Percentiles rank a stretch among this genome's conserved stretches.
These are phyloP conservation scores for Fragilariopsis cylindrus DNA, from an alignment of 108 stramenopile genomes.

Conservation along the genomic window DNA sequence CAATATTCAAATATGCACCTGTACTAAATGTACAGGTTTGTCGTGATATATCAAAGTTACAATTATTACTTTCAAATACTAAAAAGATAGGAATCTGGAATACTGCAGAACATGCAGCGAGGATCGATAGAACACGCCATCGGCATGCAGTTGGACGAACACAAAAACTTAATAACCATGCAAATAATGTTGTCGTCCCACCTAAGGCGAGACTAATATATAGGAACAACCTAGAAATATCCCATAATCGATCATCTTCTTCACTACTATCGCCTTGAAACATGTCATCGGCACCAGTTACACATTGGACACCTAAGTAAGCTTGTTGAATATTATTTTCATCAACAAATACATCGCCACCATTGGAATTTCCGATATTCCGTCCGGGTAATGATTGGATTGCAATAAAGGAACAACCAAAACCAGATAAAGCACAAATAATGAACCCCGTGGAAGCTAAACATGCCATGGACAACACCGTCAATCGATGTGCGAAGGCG, in stretches of 20 bases:
- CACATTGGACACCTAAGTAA: slow-evolving; percentile 19
- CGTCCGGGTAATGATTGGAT: slow-evolving; percentile 27
- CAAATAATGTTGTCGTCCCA: slow-evolving; percentile 3
- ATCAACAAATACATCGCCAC: not conserved
- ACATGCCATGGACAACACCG: slow-evolving; percentile 27
- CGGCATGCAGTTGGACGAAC: slow-evolving; percentile 28
- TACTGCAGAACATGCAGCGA: slow-evolving; percentile 31
- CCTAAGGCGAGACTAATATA: slow-evolving; percentile 26
- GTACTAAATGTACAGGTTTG: slow-evolving; percentile 28
- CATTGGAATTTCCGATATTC: slow-evolving; percentile 15
- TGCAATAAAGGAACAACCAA: slow-evolving; percentile 33
- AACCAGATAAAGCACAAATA: slow-evolving; percentile 20
- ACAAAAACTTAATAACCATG: slow-evolving; percentile 25
- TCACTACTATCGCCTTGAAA: slow-evolving; percentile 9
- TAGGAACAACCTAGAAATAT: slow-evolving; percentile 29
- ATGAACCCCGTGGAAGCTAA: slow-evolving; percentile 24
- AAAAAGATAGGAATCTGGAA: slow-evolving; percentile 40
- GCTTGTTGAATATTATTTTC: not conserved
- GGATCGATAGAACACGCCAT: slow-evolving; percentile 34
- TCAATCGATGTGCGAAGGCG: slow-evolving; percentile 27
- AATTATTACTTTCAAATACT: slow-evolving; percentile 29
- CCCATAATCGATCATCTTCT: slow-evolving; percentile 20
- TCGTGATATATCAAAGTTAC: slow-evolving; percentile 21
- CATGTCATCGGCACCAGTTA: slow-evolving; percentile 10
- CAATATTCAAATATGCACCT: slow-evolving; percentile 28